Evolutionary conservation across 129 eudicot genomes (phyloP), one percentile per base, ranked within the genome.

Genomic region (Dittrichia graveolens): DNA sequence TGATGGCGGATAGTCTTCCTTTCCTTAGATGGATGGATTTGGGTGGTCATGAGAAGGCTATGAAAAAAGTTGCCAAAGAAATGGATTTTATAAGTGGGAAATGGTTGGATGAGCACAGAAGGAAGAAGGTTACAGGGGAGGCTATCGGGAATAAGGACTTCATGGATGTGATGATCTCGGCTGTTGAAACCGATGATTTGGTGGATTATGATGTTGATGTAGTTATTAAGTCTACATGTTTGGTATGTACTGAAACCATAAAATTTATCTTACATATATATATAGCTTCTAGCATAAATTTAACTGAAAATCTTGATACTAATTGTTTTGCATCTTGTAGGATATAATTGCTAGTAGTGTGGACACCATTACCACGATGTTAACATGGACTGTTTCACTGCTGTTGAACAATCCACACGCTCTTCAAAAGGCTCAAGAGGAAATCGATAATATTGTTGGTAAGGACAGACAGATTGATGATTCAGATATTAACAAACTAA

Each of bases 361-460:
- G 56, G 75, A 71, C 39, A 75, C 79, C 8, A 65, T 54, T 3
- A 35, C 56, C 2, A 14, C 35, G 2, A 53, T 73, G 4, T 55
- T 79, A 40, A 72, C 83, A 19, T 79, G 83, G 83, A 79, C 79
- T 4, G 12, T 79, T 48, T 66, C 83, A 0, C 55, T 78, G 72
- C 52, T 78, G 5, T 73, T 78, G 12, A 78, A 78, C 67, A 78
- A 78, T 60, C 74, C 69, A 16, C 39, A 15, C 13, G 39, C 58
- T 15, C 7, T 67, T 39, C 7, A 73, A 48, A n/a, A 6, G 3
- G 78, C 66, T 1, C 65, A 64, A 38, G 48, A 37, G 47, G 75
- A 79, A 75, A 49, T 83, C 4, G 81, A 83, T 43, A 45, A 6
- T 42, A 58, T 69, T 16, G 79, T 83, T 7, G 71, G 83, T 19